A percentile compares a stretch with the other conserved stretches of the same genome.
Evolutionary conservation across 1,284 basidiomycete species (phyloP).

Genomic region (Melampsora larici-populina): DNA sequence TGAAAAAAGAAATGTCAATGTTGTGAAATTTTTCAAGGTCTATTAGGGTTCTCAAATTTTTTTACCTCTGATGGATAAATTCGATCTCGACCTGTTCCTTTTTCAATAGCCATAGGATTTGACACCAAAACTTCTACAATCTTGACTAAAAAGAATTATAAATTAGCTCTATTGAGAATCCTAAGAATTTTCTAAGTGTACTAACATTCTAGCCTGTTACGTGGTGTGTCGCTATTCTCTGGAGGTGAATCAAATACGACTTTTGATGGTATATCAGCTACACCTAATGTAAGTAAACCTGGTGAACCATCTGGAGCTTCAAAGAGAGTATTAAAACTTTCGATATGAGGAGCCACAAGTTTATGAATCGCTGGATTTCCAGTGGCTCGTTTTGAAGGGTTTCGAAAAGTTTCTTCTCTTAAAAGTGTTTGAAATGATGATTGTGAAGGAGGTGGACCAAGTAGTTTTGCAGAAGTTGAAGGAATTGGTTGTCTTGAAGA

Average conservation of each 20-base stretch:
- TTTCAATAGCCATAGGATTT: slow-evolving; percentile 82
- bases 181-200: too few relatives aligned
- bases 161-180: slow-evolving; percentile 6
- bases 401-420: slow-evolving; percentile 75
- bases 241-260: slow-evolving; percentile 75
- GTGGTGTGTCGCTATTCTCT: slow-evolving; percentile 45
- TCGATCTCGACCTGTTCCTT: slow-evolving; percentile 72
- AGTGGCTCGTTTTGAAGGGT: slow-evolving; percentile 68
- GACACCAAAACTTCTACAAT: slow-evolving; percentile 82
- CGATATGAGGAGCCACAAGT: slow-evolving; percentile 87
- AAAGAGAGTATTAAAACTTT: slow-evolving; percentile 94
- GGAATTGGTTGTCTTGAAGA: slow-evolving; percentile 1
- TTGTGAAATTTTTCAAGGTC: not conserved
- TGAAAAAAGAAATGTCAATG: slow-evolving; percentile 46
- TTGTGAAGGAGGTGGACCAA: slow-evolving; percentile 12
- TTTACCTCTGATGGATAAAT: slow-evolving; percentile 82
- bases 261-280: slow-evolving; percentile 81
- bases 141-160: slow-evolving; percentile 64
- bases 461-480: slow-evolving; percentile 47
- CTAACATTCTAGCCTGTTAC: slow-evolving; percentile 54
- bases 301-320: slow-evolving; percentile 68
- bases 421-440: slow-evolving; percentile 72
- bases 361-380: slow-evolving; percentile 82
- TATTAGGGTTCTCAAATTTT: not conserved
- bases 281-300: slow-evolving; percentile 74